A percentile compares a stretch with the other conserved stretches of the same genome.
Conservation (phyloP, 2,329 filamentous ascomycete genomes). For the Conoideocrella luteorostrata region DNA sequence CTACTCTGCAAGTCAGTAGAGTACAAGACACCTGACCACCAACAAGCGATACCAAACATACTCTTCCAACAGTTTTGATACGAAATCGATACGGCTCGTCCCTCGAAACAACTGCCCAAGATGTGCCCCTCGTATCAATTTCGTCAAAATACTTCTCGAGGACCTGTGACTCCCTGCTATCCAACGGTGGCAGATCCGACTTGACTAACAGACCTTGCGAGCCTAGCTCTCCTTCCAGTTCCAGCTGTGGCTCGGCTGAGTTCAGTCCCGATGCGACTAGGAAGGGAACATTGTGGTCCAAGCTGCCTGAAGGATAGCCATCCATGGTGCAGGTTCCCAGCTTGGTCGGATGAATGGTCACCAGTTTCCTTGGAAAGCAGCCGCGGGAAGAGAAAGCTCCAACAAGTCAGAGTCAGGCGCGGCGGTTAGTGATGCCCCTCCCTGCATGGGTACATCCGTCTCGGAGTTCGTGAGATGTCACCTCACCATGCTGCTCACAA, state of each 20-base stretch:
- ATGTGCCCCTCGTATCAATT: constrained; percentile 55
- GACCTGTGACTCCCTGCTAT: constrained; percentile 56
- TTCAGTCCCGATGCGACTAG: constrained; percentile 73
- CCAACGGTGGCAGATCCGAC: constrained; percentile 64
- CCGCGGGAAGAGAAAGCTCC: constrained; percentile 10
- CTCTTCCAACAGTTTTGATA: constrained; percentile 71
- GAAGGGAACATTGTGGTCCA: constrained; percentile 81
- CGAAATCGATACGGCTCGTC: constrained; percentile 55
- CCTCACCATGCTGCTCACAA: no score
- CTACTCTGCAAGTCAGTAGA: constrained; percentile 30
- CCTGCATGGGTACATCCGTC: not conserved
- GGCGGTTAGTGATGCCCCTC: constrained; percentile 2
- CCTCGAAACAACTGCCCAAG: constrained; percentile 59
- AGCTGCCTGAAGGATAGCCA: constrained; percentile 70
- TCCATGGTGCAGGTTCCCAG: constrained; percentile 52
- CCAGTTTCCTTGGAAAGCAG: constrained; percentile 3
- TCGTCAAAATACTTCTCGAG: constrained; percentile 61
- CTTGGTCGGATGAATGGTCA: constrained; percentile 11
- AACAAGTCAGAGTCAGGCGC: constrained; percentile 14
- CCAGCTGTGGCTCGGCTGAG: constrained; percentile 32
- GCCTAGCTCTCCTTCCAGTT: constrained; percentile 45
- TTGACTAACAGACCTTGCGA: constrained; percentile 56
- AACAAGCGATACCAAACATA: constrained; percentile 42
- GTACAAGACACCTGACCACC: not conserved
- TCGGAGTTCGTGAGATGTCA: no score